Evolutionary conservation across 257 asterid genomes (phyloP).

Genomic region (Solanum peruvianum): DNA sequence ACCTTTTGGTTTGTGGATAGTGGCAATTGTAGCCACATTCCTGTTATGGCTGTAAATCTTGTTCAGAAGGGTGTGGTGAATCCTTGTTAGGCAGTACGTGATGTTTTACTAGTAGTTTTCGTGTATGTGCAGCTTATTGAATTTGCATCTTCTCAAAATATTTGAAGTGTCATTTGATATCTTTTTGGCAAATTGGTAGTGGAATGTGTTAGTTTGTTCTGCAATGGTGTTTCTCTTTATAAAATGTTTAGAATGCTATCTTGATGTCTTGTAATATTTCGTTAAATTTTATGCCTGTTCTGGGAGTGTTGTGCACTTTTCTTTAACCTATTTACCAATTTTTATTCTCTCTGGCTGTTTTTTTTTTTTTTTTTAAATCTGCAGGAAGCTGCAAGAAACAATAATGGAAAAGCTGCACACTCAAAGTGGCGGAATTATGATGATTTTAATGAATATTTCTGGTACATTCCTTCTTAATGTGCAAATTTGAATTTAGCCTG

Average conservation of each 20-base stretch:
- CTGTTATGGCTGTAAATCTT: neutral
- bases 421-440: conserved; percentile 95
- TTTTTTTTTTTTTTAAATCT: neutral
- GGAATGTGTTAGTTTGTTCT: neutral
- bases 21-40: neutral
- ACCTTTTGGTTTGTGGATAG: neutral
- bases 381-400: conserved; percentile 71
- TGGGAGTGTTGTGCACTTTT: neutral
- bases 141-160: neutral
- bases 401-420: conserved; percentile 89
- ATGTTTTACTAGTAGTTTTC: neutral
- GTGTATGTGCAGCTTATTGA: neutral
- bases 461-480: conserved; percentile 29
- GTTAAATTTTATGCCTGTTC: neutral
- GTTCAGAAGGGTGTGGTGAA: neutral
- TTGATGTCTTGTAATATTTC: neutral
- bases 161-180: neutral
- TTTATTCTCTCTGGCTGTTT: neutral
- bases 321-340: neutral
- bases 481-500: neutral
- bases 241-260: neutral
- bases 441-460: conserved; percentile 92
- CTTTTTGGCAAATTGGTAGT: neutral
- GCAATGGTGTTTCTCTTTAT: neutral
- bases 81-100: neutral